phyloP scores from a whole-genome alignment of 164 flowering plant species.

The Chloranthus sessilifolius region DNA sequence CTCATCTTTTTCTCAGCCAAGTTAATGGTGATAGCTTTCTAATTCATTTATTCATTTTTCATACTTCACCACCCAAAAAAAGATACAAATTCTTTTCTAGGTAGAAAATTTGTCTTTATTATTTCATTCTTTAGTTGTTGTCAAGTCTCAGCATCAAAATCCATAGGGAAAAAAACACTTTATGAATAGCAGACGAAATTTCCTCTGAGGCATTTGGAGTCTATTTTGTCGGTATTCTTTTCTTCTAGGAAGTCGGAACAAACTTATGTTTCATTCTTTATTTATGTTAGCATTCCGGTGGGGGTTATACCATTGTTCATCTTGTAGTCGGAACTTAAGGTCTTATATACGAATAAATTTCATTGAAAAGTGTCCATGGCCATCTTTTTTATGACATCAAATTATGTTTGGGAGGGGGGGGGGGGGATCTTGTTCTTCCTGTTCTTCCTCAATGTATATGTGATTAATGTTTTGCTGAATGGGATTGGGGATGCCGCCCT shows the following conservation, averaged over 20 bases:
- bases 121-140: slow-evolving; percentile 64
- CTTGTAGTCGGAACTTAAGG: not conserved
- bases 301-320: not conserved
- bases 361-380: not conserved
- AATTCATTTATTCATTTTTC: too few species aligned
- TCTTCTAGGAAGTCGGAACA: slow-evolving; percentile 8
- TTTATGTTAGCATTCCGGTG: not conserved
- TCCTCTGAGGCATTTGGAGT: slow-evolving; percentile 18
- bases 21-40: slow-evolving; percentile 15
- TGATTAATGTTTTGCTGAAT: too few species aligned
- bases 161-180: not conserved
- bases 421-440: too few species aligned
- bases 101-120: slow-evolving; percentile 34
- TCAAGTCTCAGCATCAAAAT: slow-evolving; percentile 16
- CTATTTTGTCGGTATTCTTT: slow-evolving; percentile 33
- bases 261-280: not conserved
- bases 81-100: slow-evolving; percentile 49
- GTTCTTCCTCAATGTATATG: too few species aligned
- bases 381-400: not conserved
- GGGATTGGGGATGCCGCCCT: too few species aligned
- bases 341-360: slow-evolving; percentile 2
- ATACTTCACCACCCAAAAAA: too few species aligned
- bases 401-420: too few species aligned
- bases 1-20: slow-evolving; percentile 52
- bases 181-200: slow-evolving; percentile 7